Base-by-base conservation (phyloP, 1,284 basidiomycete genomes). In the Boletellus deceptivus region DNA sequence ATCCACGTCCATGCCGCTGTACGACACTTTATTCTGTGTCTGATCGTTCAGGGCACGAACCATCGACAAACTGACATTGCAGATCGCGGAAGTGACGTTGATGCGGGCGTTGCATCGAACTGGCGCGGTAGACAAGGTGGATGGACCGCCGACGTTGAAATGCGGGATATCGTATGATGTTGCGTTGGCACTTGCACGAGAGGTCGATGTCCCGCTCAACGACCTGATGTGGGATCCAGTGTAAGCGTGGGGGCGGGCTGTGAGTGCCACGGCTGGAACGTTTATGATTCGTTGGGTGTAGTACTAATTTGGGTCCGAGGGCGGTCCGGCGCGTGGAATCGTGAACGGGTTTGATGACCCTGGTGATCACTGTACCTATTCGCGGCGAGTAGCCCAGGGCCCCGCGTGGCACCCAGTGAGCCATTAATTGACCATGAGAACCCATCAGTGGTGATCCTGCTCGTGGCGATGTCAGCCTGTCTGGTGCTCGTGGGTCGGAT, bases 221-320 rank as follows among this genome's bases (percentile, higher is more conserved):
- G 89, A 91, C 58, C 67, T 91, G 44, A 68, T 93, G 56, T 92
- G 88, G 81, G 89, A 92, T 59, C 71, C 73, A 0, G 59, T 46
- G 5, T 68, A 50, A 29, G 13, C 6, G 24, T 7, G 4, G 9
- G 10, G 29, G 7, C 24, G 20, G 20, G 20, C 20, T 5, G 27
- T 27, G 27, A 27, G 27, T 7, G 27, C 27, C 6, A 22, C 22
- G 10, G 27, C 27, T 10, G 27, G 27, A 27, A 10, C 8, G 27
- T 10, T 29, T 29, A 29, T 29, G 29, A 29, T 29, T 25, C 7
- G 4, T 25, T 14, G 13, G 1, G 13, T 9, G 13, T 31, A 31
- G 29, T 31, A 14, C 13, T 29, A 29, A 6, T 29, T 29, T 11
- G 27, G 27, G 10, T 29, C 27, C 27, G 27, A 29, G 24, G 7